A percentile compares a stretch with the other conserved stretches of the same genome.
Evolutionary conservation across 164 flowering plant species (phyloP).

Genomic region (Magnolia kwangsiensis): DNA sequence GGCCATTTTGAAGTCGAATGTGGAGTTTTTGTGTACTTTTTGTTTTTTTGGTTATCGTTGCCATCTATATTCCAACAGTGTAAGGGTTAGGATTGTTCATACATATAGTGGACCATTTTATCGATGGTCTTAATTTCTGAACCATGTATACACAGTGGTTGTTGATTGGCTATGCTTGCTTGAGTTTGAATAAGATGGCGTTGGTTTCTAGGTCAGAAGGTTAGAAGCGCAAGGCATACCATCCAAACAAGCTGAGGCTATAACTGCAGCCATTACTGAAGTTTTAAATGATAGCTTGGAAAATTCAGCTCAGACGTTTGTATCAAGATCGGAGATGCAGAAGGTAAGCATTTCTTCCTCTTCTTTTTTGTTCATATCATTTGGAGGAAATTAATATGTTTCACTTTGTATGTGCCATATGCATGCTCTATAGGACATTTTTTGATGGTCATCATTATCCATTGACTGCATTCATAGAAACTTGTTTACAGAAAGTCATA

Average conservation of each 20-base stretch:
- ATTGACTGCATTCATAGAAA: no score
- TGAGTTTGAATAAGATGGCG: background rate
- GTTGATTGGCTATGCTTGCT: background rate
- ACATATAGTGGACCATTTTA: no score
- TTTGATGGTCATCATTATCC: background rate
- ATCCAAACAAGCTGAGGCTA: slow-evolving; percentile 80
- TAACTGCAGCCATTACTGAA: slow-evolving; percentile 67
- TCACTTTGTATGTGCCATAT: background rate
- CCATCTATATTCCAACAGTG: no score
- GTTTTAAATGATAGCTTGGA: slow-evolving; percentile 79
- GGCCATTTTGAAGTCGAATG: no score
- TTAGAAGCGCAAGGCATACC: slow-evolving; percentile 76
- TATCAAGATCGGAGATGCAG: slow-evolving; percentile 68
- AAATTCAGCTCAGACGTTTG: slow-evolving; percentile 58
- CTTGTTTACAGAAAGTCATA: no score
- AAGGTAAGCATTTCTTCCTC: slow-evolving; percentile 35
- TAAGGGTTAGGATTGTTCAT: no score
- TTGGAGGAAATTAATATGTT: background rate
- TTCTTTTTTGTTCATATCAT: background rate
- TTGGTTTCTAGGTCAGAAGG: slow-evolving; percentile 48
- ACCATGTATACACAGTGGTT: no score
- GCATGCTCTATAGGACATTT: background rate
- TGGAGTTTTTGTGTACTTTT: no score
- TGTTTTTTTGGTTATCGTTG: no score
- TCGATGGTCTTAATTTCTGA: no score